Evolutionary conservation across 805 yeast species (phyloP), one percentile per base, ranked within the genome.

Genomic region (Kuraishia ogatae): DNA sequence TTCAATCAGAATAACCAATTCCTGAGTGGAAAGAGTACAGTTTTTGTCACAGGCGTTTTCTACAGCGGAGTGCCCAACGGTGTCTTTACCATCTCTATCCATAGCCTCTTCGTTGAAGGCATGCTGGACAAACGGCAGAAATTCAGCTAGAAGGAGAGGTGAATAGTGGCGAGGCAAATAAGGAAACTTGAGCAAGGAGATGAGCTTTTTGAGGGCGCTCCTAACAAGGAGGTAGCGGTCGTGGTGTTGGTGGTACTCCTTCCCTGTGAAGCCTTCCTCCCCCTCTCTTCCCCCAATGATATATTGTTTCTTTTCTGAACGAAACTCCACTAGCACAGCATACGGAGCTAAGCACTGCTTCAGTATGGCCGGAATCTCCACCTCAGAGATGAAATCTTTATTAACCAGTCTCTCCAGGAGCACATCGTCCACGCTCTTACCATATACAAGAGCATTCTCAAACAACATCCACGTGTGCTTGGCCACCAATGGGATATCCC

Each of bases 331-430:
- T 23, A 87, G 70, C 0, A 85, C 80, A 1, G 85, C 90, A 64
- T 86, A 83, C 50, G 94, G 94, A 4, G 93, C 71, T 53, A 87
- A 65, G 24, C 87, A 78, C 65, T 87, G 92, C 59, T 83, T 78
- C 62, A 87, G 74, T 1, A 82, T 73, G 17, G 89, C 83, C 48
- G 82, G 76, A 15, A 80, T 70, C 20, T 68, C 51, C 61, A 70
- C 52, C 59, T 64, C 13, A 65, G 63, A n/a, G 64, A 62, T 24
- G 57, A 52, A 17, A 48, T 17, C 24, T 39, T 19, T 35, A 15
- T 17, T 20, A 17, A 50, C 21, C 19, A 49, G 43, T 26, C 35
- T 64, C 11, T 57, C 50, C 6, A 63, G 39, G 48, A 84, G 69
- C 28, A 75, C 76, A 64, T 85, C 89, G n/a, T 80, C 74, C 13